Base-by-base conservation (phyloP, 306 rosid genomes). In the Rosa rugosa region DNA sequence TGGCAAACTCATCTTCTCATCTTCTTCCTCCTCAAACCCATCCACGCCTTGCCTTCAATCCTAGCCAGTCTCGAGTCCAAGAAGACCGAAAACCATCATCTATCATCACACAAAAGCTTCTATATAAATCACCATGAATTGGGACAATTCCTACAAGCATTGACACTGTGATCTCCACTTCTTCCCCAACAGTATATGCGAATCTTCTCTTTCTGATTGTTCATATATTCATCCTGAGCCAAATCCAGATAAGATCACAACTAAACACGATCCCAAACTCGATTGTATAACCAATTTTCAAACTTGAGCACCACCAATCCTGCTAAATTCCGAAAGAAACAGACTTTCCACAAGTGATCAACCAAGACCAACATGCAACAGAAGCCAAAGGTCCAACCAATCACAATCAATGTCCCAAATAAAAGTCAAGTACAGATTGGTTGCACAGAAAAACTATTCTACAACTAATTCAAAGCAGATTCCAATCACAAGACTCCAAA, bases 361-460 rank as follows among this genome's bases (percentile, higher is more conserved):
- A 72, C 77, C 18, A 82, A 36, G 84, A 85, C 82, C 94, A 83
- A 83, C 83, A 90, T 80, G 92, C 84, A 84, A 73, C 78, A 76
- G 36, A 77, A 83, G 27, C 81, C 81, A 74, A 69, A 83, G 77
- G 85, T 85, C 85, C 83, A 84, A 63, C 68, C 84, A n/a, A 73
- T 17, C 79, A 70, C 20, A 64, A 77, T 44, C 80, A 34, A 59
- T 70, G 56, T 71, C 46, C 25, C 44, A 25, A 36, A 44, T 2
- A 45, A 73, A 60, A 69, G 36, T 23, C 42, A 62, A 44, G 42
- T 64, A 76, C 77, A 50, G 34, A 63, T 72, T 67, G 38, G 41
- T n/a, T 63, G 45, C 41, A 36, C 5, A 80, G n/a, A 9, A 71
- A 49, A 71, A 23, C 36, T 62, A 12, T 1, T 11, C 49, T 41